Percentiles rank a stretch among this genome's conserved stretches.
Evolutionary conservation across 371 early-diverging fungal species (phyloP).

Genomic region (Mucor velutinosus): DNA sequence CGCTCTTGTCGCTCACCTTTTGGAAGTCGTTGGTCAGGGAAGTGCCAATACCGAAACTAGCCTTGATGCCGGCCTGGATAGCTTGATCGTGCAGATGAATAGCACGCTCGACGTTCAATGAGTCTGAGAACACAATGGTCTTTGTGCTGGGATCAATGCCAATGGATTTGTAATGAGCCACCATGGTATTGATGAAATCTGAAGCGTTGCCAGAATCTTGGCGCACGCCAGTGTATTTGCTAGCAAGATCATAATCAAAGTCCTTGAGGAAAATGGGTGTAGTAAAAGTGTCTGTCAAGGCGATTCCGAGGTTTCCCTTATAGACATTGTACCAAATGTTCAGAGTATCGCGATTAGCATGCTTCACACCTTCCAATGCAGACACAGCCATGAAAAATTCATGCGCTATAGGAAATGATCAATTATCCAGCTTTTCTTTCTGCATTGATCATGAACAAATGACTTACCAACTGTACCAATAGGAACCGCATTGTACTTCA

Average conservation of each 20-base stretch:
- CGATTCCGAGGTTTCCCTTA: constrained; percentile 61
- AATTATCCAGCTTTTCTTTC: background rate
- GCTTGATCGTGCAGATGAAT: constrained; percentile 55
- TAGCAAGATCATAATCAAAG: constrained; percentile 58
- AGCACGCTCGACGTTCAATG: constrained; percentile 57
- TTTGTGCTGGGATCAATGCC: constrained; percentile 66
- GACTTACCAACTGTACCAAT: constrained; percentile 73
- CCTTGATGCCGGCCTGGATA: constrained; percentile 50
- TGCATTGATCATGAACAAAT: background rate
- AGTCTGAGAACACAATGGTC: constrained; percentile 74
- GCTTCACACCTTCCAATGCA: constrained; percentile 63
- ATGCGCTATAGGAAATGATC: constrained; percentile 47
- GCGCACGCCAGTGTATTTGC: constrained; percentile 62
- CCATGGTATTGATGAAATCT: constrained; percentile 56
- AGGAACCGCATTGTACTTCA: constrained; percentile 58
- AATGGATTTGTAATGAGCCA: constrained; percentile 56
- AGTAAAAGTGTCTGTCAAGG: constrained; percentile 79
- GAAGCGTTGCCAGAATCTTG: constrained; percentile 78
- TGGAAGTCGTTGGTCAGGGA: constrained; percentile 75
- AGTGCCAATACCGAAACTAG: constrained; percentile 80
- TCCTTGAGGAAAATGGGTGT: constrained; percentile 66
- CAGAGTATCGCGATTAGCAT: constrained; percentile 65
- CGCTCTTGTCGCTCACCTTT: constrained; percentile 27
- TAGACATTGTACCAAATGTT: constrained; percentile 66
- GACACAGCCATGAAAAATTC: constrained; percentile 84